Conservation (phyloP, 2,329 filamentous ascomycete species). For the Aspergillus sp. region DNA sequence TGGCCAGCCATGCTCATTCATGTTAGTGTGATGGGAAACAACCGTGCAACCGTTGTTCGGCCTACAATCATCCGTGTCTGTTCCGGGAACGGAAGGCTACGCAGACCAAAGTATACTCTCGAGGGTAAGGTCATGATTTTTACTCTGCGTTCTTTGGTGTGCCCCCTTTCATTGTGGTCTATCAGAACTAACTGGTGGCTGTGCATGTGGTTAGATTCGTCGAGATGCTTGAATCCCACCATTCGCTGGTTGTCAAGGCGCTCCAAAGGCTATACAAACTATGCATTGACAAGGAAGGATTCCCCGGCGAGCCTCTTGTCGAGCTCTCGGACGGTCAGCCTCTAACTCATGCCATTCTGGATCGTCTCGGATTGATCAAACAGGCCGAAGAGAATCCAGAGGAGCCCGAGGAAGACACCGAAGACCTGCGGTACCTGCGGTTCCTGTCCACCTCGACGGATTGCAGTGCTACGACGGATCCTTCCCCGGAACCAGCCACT, state of each 20-base stretch:
- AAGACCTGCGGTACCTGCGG: slow-evolving; percentile 40
- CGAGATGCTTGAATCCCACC: slow-evolving; percentile 48
- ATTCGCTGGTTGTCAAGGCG: slow-evolving; percentile 45
- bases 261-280: slow-evolving; percentile 45
- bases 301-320: slow-evolving; percentile 44
- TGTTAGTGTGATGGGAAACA: slow-evolving; percentile 49
- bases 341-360: slow-evolving; percentile 46
- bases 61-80: slow-evolving; percentile 47
- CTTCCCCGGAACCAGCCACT: slow-evolving; percentile 40
- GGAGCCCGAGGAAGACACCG: slow-evolving; percentile 37
- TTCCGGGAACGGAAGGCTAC: slow-evolving; percentile 48
- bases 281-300: slow-evolving; percentile 45
- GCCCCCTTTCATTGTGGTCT: neutral
- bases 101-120: slow-evolving; percentile 47
- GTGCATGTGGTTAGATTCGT: slow-evolving; percentile 38
- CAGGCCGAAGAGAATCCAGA: slow-evolving; percentile 44
- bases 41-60: slow-evolving; percentile 46
- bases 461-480: slow-evolving; percentile 40
- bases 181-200: slow-evolving; percentile 2
- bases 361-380: slow-evolving; percentile 46
- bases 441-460: slow-evolving; percentile 39
- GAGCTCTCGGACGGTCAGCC: slow-evolving; percentile 44
- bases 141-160: neutral
- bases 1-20: slow-evolving; percentile 18
- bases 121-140: slow-evolving; percentile 36